Base-by-base conservation (phyloP, 495 filamentous ascomycete genomes). In the Aspergillus baeticus region DNA sequence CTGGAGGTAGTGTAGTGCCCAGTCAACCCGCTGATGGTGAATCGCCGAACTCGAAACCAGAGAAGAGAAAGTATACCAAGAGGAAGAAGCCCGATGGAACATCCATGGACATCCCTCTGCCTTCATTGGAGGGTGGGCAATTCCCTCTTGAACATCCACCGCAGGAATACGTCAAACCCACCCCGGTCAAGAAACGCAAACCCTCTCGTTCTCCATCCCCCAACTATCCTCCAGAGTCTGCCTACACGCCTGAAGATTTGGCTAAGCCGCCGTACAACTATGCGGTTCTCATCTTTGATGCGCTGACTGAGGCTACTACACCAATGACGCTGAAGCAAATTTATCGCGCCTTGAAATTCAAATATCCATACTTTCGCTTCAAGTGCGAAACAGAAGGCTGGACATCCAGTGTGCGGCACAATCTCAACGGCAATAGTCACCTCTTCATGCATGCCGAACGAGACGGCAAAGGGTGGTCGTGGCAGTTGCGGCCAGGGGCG, bases 321-420 rank as follows among this genome's bases (percentile, higher is more conserved):
- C 82, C 84, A 10, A 84, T 96, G 72, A 90, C 91, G 26, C 76
- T 98, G 31, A 93, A 95, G 62, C 88, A 96, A 68, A 98, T 98
- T 37, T 98, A 98, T 69, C 87, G 89, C 60, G 84, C 88, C 22
- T 89, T 98, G 57, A 87, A 90, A 71, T 74, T 86, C 63, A 89
- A 88, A 63, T 96, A 95, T 63, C 95, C 94, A 0, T 96, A 84
- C 70, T 98, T 90, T 71, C 90, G 89, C 57, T 89, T 97, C 70
- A 83, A 83, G 51, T 85, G 85, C 26, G 72, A 77, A 61, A 93
- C 91, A 6, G 88, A 86, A 59, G 94, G 94, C 13, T 98, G 94
- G 94, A 93, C 97, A 65, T 96, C 92, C 60, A 96, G 91, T 73
- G 91, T 98, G 18, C 87, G 94, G 5, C 94, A 98, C 70, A 98